Base-by-base conservation (phyloP, 1,139 yeast genomes). In the Taiozyma sp. region DNA sequence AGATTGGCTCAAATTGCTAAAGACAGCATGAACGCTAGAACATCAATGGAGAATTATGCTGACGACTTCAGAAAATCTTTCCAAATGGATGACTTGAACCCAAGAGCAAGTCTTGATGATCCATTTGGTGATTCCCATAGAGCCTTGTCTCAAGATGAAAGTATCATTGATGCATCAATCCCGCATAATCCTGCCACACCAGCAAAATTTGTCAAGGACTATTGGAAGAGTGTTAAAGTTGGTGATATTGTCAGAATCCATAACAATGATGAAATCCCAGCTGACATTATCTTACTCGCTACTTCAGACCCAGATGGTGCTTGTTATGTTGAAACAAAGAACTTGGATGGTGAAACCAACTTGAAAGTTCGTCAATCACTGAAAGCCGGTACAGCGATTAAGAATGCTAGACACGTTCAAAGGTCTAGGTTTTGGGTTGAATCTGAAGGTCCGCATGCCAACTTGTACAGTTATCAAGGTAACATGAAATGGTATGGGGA, bases 341-440 rank as follows among this genome's bases (percentile, higher is more conserved):
- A 93, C 67, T 78, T 93, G 62, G 99, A 93, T 70, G 99, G 99
- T 67, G 99, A 93, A 70, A 90, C 98, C 2, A 93, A 93, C 66
- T 75, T 93, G 65, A 93, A 93, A 68, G 81, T 82, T 47, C 86
- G 91, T 55, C 84, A 83, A 57, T 83, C 96, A 9, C 71, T 93
- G 51, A 80, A 81, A 53, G 81, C 89, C 61, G 91, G 96, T 28
- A 79, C 82, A 40, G 67, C 72, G 7, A 73, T 89, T 50, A 79
- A 76, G 60, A 90, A 81, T 60, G 76, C 95, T 0, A 73, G 76
- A 43, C 97, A 92, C 64, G 77, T 92, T 54, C 84, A 84, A 46
- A 79, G 83, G 60, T 76, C 90, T 42, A 81, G 81, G 62, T 89
- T 91, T 64, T 83, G 91, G 87, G 73, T 93, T 48, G 97, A 92